These are phyloP conservation scores for Plasmodium berghei DNA, from an alignment of 169 alveolate genomes.

Conservation along the genomic window DNA sequence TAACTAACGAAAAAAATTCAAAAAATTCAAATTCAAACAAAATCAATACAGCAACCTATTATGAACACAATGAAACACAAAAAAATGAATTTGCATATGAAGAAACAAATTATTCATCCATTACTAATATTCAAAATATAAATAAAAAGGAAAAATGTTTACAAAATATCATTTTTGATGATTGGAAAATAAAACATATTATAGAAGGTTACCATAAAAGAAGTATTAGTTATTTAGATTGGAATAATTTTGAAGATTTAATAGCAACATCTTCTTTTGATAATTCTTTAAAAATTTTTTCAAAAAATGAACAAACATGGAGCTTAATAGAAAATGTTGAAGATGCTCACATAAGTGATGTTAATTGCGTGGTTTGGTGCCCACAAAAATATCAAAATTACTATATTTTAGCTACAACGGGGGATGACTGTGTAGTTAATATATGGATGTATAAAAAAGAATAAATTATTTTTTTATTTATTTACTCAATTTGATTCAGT, in stretches of 20 bases:
- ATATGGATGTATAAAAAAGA: slow-evolving; percentile 78
- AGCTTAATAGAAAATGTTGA: slow-evolving; percentile 35
- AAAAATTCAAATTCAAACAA: no score
- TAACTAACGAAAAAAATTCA: no score
- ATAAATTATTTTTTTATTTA: neutral
- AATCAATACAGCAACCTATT: no score
- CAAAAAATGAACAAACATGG: slow-evolving; percentile 22
- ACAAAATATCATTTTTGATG: slow-evolving; percentile 74
- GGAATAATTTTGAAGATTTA: slow-evolving; percentile 59
- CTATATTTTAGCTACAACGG: slow-evolving; percentile 80
- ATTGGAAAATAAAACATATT: slow-evolving; percentile 80
- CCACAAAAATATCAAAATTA: slow-evolving; percentile 53
- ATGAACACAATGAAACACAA: neutral
- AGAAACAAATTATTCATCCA: neutral
- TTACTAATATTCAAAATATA: slow-evolving; percentile 13
- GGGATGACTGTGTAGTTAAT: slow-evolving; percentile 85
- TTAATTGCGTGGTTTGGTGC: slow-evolving; percentile 85
- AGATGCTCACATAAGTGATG: slow-evolving; percentile 83
- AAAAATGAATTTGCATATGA: neutral
- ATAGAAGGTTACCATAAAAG: slow-evolving; percentile 81
- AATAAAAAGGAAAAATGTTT: slow-evolving; percentile 6
- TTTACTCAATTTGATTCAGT: no score
- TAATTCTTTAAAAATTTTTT: slow-evolving; percentile 59
- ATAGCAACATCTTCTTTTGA: slow-evolving; percentile 68
- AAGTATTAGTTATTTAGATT: slow-evolving; percentile 81